Evolutionary conservation across 2,329 filamentous ascomycete genomes (phyloP).

Genomic region (Coleophoma cylindrospora): DNA sequence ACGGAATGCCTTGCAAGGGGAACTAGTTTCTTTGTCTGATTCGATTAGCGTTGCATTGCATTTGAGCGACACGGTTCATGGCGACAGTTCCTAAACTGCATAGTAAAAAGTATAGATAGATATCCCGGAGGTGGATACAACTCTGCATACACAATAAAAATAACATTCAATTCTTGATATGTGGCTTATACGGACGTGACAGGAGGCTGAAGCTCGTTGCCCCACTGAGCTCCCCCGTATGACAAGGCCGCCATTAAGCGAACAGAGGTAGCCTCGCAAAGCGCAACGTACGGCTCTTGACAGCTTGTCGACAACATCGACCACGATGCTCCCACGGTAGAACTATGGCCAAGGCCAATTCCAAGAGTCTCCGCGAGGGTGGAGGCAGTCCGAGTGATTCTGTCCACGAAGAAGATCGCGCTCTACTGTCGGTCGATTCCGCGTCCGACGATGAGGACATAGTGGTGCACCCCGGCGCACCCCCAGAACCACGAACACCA

Average conservation of each 20-base stretch:
- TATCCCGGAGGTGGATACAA: not conserved
- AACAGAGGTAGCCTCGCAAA: slow-evolving; percentile 7
- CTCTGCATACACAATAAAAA: not conserved
- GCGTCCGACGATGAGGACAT: slow-evolving; percentile 24
- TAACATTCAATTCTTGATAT: not conserved
- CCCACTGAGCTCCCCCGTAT: not conserved
- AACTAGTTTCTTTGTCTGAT: not conserved
- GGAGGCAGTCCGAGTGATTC: slow-evolving; percentile 11
- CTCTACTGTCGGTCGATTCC: slow-evolving; percentile 28
- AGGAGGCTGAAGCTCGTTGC: too few species aligned
- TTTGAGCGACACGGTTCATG: slow-evolving; percentile 1
- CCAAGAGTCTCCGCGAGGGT: slow-evolving; percentile 22
- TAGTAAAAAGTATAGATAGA: too few species aligned
- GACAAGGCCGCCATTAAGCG: slow-evolving; percentile 8
- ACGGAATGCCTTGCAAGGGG: not conserved
- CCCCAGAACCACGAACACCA: slow-evolving; percentile 19
- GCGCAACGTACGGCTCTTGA: slow-evolving; percentile 1
- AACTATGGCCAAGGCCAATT: slow-evolving; percentile 38
- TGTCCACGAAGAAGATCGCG: slow-evolving; percentile 32
- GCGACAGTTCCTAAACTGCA: too few species aligned
- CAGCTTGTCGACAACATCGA: not conserved
- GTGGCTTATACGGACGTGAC: not conserved
- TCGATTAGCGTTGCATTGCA: slow-evolving; percentile 4
- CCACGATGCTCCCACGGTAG: slow-evolving; percentile 35
- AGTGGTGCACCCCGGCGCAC: slow-evolving; percentile 16